Evolutionary conservation across 2,329 filamentous ascomycete species (phyloP).

Genomic region (Aspergillus jensenii): DNA sequence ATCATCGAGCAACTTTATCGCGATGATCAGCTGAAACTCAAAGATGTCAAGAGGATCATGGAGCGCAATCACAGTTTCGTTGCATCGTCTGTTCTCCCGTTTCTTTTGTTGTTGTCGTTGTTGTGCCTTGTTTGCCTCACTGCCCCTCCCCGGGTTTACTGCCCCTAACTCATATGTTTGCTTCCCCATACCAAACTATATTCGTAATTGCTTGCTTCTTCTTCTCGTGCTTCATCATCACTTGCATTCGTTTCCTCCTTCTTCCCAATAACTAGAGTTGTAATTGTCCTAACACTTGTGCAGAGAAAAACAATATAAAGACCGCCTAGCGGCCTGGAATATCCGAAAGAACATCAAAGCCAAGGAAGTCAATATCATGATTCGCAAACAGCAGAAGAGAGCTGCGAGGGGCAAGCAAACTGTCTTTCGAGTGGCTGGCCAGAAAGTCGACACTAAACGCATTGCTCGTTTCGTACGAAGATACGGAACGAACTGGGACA

Average conservation of each 20-base stretch:
- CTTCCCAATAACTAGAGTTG: not conserved
- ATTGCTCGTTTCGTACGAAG: slow-evolving; percentile 36
- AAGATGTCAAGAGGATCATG: slow-evolving; percentile 39
- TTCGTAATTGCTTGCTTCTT: not conserved
- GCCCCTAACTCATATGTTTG: not conserved
- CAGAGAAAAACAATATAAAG: slow-evolving; percentile 42
- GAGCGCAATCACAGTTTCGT: slow-evolving; percentile 36
- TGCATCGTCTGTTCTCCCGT: slow-evolving; percentile 30
- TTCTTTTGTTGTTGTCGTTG: slow-evolving; percentile 5
- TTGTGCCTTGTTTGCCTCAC: slow-evolving; percentile 7
- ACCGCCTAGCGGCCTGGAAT: slow-evolving; percentile 38
- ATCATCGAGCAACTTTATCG: slow-evolving; percentile 38
- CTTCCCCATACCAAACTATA: slow-evolving; percentile 2
- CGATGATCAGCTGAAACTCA: slow-evolving; percentile 35
- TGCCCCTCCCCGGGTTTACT: slow-evolving; percentile 6
- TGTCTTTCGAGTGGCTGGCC: slow-evolving; percentile 35
- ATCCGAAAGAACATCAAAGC: slow-evolving; percentile 41
- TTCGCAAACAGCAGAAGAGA: slow-evolving; percentile 39
- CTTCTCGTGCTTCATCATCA: not conserved
- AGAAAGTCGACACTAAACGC: slow-evolving; percentile 35
- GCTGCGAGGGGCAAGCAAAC: slow-evolving; percentile 39
- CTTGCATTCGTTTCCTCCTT: not conserved
- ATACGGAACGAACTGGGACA: slow-evolving; percentile 30
- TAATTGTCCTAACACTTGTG: slow-evolving; percentile 4
- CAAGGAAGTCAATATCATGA: slow-evolving; percentile 38